Evolutionary conservation across 2,329 filamentous ascomycete genomes (phyloP), one percentile per base, ranked within the genome.

Genomic region (Alternaria burnsii): DNA sequence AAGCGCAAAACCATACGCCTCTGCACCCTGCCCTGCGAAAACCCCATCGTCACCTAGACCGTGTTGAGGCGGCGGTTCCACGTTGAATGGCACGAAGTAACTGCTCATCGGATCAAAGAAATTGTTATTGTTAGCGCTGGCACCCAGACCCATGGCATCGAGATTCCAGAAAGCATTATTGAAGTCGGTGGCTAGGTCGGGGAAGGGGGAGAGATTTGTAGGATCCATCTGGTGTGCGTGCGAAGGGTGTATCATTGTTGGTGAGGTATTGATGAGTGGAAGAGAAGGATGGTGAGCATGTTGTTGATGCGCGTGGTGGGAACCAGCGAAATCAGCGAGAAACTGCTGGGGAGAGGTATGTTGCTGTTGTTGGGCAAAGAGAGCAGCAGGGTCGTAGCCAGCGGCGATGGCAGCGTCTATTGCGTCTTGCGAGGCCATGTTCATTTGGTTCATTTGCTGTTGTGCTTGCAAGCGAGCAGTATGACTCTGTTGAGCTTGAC

Each of bases 71-170:
- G 91, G 88, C 20, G 93, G 91, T 59, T 95, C 91, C 79, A 97
- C 88, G 74, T 97, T 96, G 79, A 97, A 97, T 1, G 94, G 93
- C 82, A 97, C 89, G 77, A 96, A 97, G 92, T 94, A 98, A 5
- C 91, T 92, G 53, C 89, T 90, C 46, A 78, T 80, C 1, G 81
- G 79, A 59, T 83, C 80, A 61, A 73, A 71, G 62, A 77, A 76
- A 7, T 73, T 70, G 22, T 66, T 68, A 1, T 51, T 59, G 30
- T 44, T 55, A 6, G 70, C 68, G 42, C 65, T 67, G 20, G 51
- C 48, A 0, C 63, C 65, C 52, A 74, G 65, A 30, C 70, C 72
- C 61, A 73, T 68, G n/a, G 71, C 67, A 28, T 78, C 74, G 20
- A 77, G 59, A 46, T 73, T 73, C 76, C 76, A 78, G 59, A 76